phyloP scores from a whole-genome alignment of 2,329 filamentous ascomycete species.

The Colletotrichum simmondsii region DNA sequence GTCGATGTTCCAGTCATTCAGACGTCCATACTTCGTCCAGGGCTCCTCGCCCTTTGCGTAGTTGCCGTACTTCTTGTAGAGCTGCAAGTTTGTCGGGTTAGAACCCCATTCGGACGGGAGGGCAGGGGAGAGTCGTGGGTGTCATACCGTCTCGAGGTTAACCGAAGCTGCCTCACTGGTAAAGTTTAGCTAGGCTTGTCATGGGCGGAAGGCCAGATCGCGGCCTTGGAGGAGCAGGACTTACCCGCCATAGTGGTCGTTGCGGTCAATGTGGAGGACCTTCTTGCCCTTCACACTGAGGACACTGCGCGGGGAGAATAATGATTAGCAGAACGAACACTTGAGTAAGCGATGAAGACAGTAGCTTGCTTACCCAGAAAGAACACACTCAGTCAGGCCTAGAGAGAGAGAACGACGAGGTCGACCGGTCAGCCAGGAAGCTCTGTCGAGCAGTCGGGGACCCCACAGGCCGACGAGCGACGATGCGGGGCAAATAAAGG shows the following conservation, averaged over 20 bases:
- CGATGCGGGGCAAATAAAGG: slow-evolving; percentile 39
- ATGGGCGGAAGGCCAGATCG: not conserved
- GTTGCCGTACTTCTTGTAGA: slow-evolving; percentile 97
- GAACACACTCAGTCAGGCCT: slow-evolving; percentile 99
- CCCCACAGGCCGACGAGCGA: slow-evolving; percentile 35
- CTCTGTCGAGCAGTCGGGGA: slow-evolving; percentile 38
- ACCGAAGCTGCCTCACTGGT: slow-evolving; percentile 91
- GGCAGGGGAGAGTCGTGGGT: slow-evolving; percentile 41
- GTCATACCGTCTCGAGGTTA: slow-evolving; percentile 87
- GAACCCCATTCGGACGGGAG: slow-evolving; percentile 21
- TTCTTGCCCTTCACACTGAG: slow-evolving; percentile 99
- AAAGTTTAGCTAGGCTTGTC: slow-evolving; percentile 15
- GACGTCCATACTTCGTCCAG: slow-evolving; percentile 97
- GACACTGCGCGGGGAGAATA: slow-evolving; percentile 67
- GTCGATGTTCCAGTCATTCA: slow-evolving; percentile 99
- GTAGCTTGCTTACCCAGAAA: slow-evolving; percentile 80
- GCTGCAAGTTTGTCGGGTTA: slow-evolving; percentile 58
- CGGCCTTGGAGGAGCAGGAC: slow-evolving; percentile 47
- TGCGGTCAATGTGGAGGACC: slow-evolving; percentile 98
- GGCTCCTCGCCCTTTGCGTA: slow-evolving; percentile 83
- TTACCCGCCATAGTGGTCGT: slow-evolving; percentile 98
- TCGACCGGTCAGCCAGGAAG: slow-evolving; percentile 38
- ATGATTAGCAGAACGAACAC: slow-evolving; percentile 7
- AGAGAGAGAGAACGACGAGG: slow-evolving; percentile 39
- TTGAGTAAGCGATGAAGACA: not conserved